These are phyloP conservation scores for Russula virescens DNA, from an alignment of 768 basidiomycete species.

Conservation along the genomic window DNA sequence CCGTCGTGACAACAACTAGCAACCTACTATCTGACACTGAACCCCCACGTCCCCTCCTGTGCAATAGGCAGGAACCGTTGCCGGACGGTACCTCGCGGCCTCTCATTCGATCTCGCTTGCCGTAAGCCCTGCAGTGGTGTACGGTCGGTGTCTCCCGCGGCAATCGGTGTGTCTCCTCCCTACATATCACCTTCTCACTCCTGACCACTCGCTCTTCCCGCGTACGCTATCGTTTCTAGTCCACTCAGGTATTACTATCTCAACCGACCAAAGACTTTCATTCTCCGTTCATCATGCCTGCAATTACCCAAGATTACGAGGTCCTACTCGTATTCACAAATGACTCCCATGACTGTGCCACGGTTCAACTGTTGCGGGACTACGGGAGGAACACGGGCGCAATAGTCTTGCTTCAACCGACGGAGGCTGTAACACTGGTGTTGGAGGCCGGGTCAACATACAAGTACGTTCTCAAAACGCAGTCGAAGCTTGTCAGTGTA, in stretches of 20 bases:
- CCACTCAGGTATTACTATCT: slow-evolving; percentile 10
- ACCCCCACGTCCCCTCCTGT: slow-evolving; percentile 18
- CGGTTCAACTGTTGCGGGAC: slow-evolving; percentile 58
- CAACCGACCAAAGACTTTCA: slow-evolving; percentile 40
- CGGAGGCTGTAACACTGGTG: slow-evolving; percentile 59
- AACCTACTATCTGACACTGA: slow-evolving; percentile 14
- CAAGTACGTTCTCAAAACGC: slow-evolving; percentile 62
- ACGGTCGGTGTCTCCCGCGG: slow-evolving; percentile 21
- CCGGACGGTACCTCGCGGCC: slow-evolving; percentile 15
- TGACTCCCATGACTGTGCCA: slow-evolving; percentile 58
- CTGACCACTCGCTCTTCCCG: slow-evolving; percentile 18
- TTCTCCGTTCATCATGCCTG: slow-evolving; percentile 45
- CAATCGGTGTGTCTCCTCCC: slow-evolving; percentile 14
- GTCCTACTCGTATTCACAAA: slow-evolving; percentile 65
- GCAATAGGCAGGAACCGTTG: slow-evolving; percentile 24
- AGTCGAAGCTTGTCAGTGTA: slow-evolving; percentile 60
- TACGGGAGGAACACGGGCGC: slow-evolving; percentile 52
- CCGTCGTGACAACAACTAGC: slow-evolving; percentile 17
- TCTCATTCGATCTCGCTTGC: slow-evolving; percentile 18
- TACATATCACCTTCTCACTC: slow-evolving; percentile 2
- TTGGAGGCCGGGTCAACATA: slow-evolving; percentile 65
- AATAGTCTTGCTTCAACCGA: slow-evolving; percentile 53
- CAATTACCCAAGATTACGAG: slow-evolving; percentile 52
- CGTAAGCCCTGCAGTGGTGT: slow-evolving; percentile 22
- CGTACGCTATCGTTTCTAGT: slow-evolving; percentile 11